phyloP scores from a whole-genome alignment of 1,139 yeast species.

The Saccharomyces pastorianus region DNA sequence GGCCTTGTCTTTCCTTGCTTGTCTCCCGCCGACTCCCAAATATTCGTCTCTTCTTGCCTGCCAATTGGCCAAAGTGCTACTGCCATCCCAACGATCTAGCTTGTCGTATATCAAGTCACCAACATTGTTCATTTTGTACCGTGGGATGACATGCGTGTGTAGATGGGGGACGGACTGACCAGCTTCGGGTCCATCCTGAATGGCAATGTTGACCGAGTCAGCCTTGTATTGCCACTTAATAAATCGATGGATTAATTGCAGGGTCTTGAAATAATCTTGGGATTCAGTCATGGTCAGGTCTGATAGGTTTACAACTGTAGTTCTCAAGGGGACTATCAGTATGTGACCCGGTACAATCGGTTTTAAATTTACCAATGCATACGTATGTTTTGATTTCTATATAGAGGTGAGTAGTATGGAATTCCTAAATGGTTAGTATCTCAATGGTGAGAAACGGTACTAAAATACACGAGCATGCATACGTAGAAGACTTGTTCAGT shows the following conservation, averaged over 20 bases:
- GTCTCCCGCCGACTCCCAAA: constrained; percentile 20
- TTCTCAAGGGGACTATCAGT: constrained; percentile 70
- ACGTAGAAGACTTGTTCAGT: constrained; percentile 30
- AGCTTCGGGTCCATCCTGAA: constrained; percentile 93
- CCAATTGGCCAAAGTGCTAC: constrained; percentile 23
- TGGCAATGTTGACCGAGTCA: constrained; percentile 76
- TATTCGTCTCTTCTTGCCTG: constrained; percentile 26
- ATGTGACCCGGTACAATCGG: constrained; percentile 91
- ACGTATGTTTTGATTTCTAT: constrained; percentile 48
- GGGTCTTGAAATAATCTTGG: constrained; percentile 64
- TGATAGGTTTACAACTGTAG: constrained; percentile 49
- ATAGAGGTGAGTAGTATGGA: neutral
- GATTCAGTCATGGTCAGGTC: constrained; percentile 69
- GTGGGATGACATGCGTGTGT: constrained; percentile 87
- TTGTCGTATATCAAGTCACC: constrained; percentile 64
- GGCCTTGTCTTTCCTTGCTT: constrained; percentile 29
- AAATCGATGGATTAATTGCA: constrained; percentile 61
- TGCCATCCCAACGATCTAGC: constrained; percentile 48
- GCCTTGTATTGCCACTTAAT: constrained; percentile 62
- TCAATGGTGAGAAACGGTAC: neutral
- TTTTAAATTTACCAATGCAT: constrained; percentile 78
- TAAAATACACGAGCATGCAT: constrained; percentile 5
- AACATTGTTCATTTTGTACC: constrained; percentile 54
- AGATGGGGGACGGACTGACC: constrained; percentile 93
- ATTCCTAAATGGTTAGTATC: neutral